Conservation (phyloP, 116 monocot species). For the Iris pallida region DNA sequence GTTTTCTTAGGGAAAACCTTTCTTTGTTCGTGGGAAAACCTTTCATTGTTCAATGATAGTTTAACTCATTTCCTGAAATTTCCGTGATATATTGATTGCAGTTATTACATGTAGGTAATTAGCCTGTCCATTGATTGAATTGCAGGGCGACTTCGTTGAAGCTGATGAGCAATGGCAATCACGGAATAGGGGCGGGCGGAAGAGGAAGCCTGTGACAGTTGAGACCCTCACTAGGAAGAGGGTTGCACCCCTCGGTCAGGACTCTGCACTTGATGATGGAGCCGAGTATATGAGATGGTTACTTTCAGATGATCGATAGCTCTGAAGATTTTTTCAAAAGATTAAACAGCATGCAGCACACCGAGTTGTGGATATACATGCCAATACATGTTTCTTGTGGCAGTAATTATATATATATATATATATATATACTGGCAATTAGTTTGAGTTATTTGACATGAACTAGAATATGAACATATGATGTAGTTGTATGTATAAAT, state of each 20-base stretch:
- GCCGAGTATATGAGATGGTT: slow-evolving; percentile 60
- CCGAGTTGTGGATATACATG: not conserved
- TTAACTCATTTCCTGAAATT: not conserved
- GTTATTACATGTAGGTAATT: not conserved
- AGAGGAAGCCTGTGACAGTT: slow-evolving; percentile 36
- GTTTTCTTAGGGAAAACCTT: not conserved
- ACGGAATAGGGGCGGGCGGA: slow-evolving; percentile 55
- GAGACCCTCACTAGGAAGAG: slow-evolving; percentile 61
- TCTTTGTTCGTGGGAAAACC: not conserved
- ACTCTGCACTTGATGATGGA: slow-evolving; percentile 31
- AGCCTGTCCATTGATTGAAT: not conserved
- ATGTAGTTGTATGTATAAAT: not conserved
- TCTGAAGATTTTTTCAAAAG: not conserved
- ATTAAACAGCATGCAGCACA: not conserved
- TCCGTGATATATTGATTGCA: not conserved
- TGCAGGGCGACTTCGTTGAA: slow-evolving; percentile 72
- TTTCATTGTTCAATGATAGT: not conserved
- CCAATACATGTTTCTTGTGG: not conserved
- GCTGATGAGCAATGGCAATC: slow-evolving; percentile 50
- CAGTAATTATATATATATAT: not conserved
- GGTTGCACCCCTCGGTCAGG: slow-evolving; percentile 25
- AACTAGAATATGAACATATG: not conserved
- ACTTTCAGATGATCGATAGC: slow-evolving; percentile 19
- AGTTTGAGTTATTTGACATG: not conserved
- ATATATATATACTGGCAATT: not conserved